phyloP scores from a whole-genome alignment of 495 filamentous ascomycete species.

The Neurospora sublineolata region DNA sequence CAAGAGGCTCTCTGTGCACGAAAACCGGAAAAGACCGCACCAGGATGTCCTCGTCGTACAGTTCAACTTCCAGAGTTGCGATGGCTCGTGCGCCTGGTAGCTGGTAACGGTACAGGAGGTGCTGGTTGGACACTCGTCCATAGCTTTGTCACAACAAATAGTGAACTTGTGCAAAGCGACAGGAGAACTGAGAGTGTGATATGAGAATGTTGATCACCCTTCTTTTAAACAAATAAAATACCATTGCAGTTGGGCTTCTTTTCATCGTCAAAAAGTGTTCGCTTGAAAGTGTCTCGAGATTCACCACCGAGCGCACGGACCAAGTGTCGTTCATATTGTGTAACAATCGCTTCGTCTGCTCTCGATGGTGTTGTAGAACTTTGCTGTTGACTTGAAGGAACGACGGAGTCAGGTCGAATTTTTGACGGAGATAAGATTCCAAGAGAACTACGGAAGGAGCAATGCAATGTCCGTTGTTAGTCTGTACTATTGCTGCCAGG shows the following conservation, averaged over 20 bases:
- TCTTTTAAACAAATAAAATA: not conserved
- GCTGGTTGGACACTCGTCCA: not conserved
- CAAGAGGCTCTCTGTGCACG: not conserved
- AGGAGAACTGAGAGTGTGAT: not conserved
- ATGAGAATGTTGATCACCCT: not conserved
- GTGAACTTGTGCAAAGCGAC: not conserved
- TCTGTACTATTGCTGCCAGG: not conserved
- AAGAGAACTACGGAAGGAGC: too few relatives aligned
- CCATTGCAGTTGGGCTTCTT: not conserved
- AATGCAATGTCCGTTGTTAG: too few relatives aligned
- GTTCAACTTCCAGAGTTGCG: not conserved
- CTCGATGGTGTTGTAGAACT: not conserved
- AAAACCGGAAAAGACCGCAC: too few relatives aligned
- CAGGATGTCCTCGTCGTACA: not conserved
- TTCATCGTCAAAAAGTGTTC: not conserved
- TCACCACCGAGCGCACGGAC: not conserved
- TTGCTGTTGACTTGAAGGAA: too few relatives aligned
- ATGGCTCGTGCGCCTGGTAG: not conserved
- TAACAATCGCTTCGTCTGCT: not conserved
- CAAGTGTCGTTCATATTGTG: not conserved
- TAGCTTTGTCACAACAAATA: not conserved
- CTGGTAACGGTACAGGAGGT: not conserved
- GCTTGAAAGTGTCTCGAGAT: not conserved
- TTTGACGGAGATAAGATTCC: not conserved
- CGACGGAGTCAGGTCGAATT: too few relatives aligned